Evolutionary conservation across 768 basidiomycete genomes (phyloP).

Genomic region (Amyloporia xantha): DNA sequence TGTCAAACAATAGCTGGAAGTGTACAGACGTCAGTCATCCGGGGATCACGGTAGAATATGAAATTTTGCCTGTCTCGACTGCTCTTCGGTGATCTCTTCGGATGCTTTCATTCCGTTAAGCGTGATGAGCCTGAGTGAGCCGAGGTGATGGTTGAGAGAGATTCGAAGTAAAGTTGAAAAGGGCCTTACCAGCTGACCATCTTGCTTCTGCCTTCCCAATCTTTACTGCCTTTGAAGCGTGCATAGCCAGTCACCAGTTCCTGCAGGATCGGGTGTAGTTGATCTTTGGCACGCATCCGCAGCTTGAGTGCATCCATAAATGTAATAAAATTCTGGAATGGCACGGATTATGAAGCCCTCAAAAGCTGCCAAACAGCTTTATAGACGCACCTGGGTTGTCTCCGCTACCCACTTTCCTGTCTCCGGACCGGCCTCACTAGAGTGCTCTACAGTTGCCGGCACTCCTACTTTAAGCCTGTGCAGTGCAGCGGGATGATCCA

Average conservation of each 20-base stretch:
- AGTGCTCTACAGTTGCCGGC: constrained; percentile 95
- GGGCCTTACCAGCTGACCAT: constrained; percentile 82
- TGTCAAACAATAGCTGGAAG: constrained; percentile 83
- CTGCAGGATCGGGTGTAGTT: constrained; percentile 89
- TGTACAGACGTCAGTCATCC: not conserved
- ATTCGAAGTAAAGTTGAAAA: not conserved
- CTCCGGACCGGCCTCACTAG: constrained; percentile 86
- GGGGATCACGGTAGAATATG: not conserved
- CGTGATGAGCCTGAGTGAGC: constrained; percentile 75
- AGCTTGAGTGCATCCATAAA: constrained; percentile 98
- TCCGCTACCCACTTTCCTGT: constrained; percentile 97
- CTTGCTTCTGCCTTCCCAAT: constrained; percentile 93
- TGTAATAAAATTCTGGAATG: constrained; percentile 96
- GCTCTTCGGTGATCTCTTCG: constrained; percentile 93
- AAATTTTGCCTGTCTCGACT: constrained; percentile 78
- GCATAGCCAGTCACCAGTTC: constrained; percentile 95
- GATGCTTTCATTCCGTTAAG: constrained; percentile 96
- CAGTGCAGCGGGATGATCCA: constrained; percentile 90
- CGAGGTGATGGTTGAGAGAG: too few species aligned
- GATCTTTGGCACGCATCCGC: constrained; percentile 92
- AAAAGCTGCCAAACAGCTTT: too few species aligned
- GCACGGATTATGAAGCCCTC: not conserved
- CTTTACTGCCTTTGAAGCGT: constrained; percentile 88
- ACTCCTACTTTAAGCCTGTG: constrained; percentile 89
- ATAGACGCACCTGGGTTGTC: constrained; percentile 74